Base-by-base conservation (phyloP, 108 stramenopile species). In the Craspedostauros australis region DNA sequence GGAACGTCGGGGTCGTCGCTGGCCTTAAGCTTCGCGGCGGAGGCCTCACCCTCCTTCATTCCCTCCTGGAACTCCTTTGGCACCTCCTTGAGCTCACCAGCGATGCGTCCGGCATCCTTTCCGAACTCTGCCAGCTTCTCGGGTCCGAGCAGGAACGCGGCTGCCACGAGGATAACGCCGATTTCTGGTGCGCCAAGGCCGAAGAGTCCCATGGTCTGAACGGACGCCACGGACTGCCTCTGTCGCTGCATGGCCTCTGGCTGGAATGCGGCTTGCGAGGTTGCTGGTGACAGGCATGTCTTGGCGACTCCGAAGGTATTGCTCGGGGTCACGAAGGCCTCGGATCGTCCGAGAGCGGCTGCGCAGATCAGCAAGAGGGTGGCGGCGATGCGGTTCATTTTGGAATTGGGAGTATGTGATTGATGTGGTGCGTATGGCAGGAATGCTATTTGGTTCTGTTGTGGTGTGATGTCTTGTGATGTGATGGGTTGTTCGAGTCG, bases 11-110 rank as follows among this genome's bases (percentile, higher is more conserved):
- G n/a, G n/a, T n/a, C n/a, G n/a, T n/a, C n/a, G 5, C 12, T 48
- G 5, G 73, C 69, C 71, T 83, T 89, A 46, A 73, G 68, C 29
- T 33, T 26, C 64, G 75, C 72, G 27, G 88, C 88, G 55, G 76
- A 39, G 51, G 64, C 67, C 71, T 95, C 95, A 19, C 93, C 95
- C 56, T 96, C 95, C 20, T 70, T 65, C 64, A 96, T 59, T 19
- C 95, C 95, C 51, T 85, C 76, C 76, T 95, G 92, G 70, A 95
- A 95, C 54, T 95, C 92, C 53, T 92, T 89, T 23, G 92, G 92
- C 22, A 94, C 90, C 55, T 94, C 95, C 70, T 95, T 95, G 33
- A 95, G 62, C 68, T 95, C 95, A 27, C 95, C 95, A 2, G 95
- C 95, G 71, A 95, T 93, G 72, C 90, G 90, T 55, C 95, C 95